A percentile compares a stretch with the other conserved stretches of the same genome.
Evolutionary conservation across 2,329 filamentous ascomycete genomes (phyloP).

Genomic region (Cercospora sp.): DNA sequence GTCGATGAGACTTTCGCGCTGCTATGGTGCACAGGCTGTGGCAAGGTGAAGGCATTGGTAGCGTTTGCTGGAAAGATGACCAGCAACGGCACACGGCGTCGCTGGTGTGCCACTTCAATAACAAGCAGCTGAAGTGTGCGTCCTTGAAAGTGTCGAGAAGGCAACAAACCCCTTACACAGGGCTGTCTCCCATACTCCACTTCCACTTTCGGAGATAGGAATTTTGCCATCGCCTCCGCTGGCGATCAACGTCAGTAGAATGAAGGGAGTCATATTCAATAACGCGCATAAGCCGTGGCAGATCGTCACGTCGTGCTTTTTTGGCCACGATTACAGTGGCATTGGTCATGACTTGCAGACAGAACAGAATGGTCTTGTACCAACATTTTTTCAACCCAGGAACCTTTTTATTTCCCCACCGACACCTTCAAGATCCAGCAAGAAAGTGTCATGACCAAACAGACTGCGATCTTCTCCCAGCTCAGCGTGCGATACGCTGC

Average conservation of each 20-base stretch:
- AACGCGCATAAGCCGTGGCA: neutral
- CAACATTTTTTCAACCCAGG: constrained; percentile 55
- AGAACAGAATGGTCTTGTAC: neutral
- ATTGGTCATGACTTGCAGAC: neutral
- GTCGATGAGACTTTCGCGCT: neutral
- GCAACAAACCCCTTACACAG: neutral
- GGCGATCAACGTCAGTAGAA: neutral
- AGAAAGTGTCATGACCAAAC: constrained; percentile 95
- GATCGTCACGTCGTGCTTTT: neutral
- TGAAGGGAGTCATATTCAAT: neutral
- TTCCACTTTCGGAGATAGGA: neutral
- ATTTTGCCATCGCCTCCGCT: neutral
- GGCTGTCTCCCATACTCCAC: neutral
- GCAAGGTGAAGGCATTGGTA: neutral
- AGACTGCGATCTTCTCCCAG: constrained; percentile 89
- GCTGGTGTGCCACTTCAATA: neutral
- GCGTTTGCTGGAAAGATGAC: neutral
- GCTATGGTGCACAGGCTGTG: neutral
- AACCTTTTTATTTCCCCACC: constrained; percentile 81
- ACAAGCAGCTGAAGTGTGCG: neutral
- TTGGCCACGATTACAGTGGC: neutral
- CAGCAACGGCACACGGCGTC: neutral
- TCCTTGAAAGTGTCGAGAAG: neutral
- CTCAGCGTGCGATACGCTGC: constrained; percentile 81
- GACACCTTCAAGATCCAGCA: constrained; percentile 88